Percentiles rank a stretch among this genome's conserved stretches.
Conservation (phyloP, 164 flowering plant genomes). For the Chloranthus sessilifolius region DNA sequence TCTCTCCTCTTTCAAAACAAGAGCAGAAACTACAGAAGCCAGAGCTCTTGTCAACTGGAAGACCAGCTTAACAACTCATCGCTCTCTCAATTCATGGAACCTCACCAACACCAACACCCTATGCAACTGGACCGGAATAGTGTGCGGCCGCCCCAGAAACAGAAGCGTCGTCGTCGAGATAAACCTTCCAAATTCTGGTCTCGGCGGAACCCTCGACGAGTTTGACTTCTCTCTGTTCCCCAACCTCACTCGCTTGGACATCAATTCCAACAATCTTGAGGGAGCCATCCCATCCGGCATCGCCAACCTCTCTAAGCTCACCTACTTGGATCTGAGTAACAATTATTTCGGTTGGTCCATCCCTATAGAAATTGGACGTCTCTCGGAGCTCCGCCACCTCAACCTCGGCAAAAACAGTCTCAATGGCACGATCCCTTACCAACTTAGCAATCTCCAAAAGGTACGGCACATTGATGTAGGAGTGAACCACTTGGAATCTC, state of each 20-base stretch:
- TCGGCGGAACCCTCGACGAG: constrained; percentile 24
- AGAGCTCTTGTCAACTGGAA: constrained; percentile 35
- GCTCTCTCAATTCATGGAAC: constrained; percentile 27
- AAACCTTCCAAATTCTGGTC: constrained; percentile 6
- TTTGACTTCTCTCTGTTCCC: constrained; percentile 32
- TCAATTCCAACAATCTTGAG: constrained; percentile 21
- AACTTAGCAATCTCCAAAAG: constrained; percentile 28
- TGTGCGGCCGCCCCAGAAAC: constrained; percentile 21
- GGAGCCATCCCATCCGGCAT: constrained; percentile 29
- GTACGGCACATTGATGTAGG: constrained; percentile 25
- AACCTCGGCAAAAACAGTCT: constrained; percentile 22
- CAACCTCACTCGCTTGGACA: constrained; percentile 20
- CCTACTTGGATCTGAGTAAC: constrained; percentile 25
- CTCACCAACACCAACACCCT: constrained; percentile 16
- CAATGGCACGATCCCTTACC: constrained; percentile 29
- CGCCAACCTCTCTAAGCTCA: constrained; percentile 13
- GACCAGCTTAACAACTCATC: constrained; percentile 10
- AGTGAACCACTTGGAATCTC: constrained; percentile 21
- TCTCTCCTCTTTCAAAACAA: constrained; percentile 6
- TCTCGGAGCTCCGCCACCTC: constrained; percentile 17
- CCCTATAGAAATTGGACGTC: constrained; percentile 24
- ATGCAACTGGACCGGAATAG: constrained; percentile 38
- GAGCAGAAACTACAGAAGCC: too few species aligned
- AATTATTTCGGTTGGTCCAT: constrained; percentile 20
- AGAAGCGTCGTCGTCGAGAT: constrained; percentile 15